Base-by-base conservation (phyloP, 2,329 filamentous ascomycete species). In the Leptographium procerum region DNA sequence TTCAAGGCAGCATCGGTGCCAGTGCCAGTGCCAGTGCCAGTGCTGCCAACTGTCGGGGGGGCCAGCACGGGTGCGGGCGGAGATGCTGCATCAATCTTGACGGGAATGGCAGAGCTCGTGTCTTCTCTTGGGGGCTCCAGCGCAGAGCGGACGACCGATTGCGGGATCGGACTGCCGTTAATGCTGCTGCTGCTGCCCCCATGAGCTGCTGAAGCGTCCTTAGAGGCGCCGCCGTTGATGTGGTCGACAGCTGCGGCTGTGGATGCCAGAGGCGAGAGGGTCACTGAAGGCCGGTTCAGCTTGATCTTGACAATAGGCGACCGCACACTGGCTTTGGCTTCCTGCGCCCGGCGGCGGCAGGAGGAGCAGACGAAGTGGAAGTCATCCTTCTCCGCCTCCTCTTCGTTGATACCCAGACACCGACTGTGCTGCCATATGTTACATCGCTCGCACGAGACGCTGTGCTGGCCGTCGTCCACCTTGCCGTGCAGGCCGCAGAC, bases 341-440 rank as follows among this genome's bases (percentile, higher is more conserved):
- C 48, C 14, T 28, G 33, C 2, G 84, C 82, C 60, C 83, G 85
- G 19, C 80, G 83, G 65, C 82, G 84, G 74, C 94, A 99, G 53
- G 86, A 84, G 36, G 75, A 75, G 73, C 92, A 97, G 63, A 96
- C 72, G 67, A 96, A 96, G 61, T 89, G 85, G 66, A 97, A 97
- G 64, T 95, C 88, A 1, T 89, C 84, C 52, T 85, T 79, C 63
- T 96, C 92, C 0, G 91, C 91, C 62, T 91, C 87, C 60, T 80
- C 75, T 65, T 95, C 82, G 52, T 82, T 81, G 62, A 97, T 88
- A 47, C 86, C 87, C 60, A 96, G 81, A 68, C 94, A 99, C 66
- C 88, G 89, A 76, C 91, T 95, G 69, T 99, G 94, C 69, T 97
- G 92, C 94, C 94, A 99, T 53, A 95, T 86, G 68, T 87, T 95